Conservation (phyloP, 805 yeast species). For the Metschnikowia koreensis region DNA sequence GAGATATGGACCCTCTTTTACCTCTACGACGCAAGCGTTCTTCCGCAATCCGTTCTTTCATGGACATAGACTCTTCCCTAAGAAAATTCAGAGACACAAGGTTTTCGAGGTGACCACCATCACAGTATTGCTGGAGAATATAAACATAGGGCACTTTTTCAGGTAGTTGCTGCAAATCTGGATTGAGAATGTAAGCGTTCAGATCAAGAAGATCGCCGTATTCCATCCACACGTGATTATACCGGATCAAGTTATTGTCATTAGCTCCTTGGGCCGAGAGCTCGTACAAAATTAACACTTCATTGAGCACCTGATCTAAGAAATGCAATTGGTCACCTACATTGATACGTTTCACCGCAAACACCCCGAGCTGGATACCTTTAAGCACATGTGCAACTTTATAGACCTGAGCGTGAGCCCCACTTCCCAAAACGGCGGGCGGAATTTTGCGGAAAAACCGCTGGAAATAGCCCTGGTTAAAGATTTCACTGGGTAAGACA, state of each 20-base stretch:
- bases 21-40: slow-evolving; percentile 26
- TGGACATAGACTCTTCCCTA: slow-evolving; percentile 21
- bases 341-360: slow-evolving; percentile 82
- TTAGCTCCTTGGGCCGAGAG: slow-evolving; percentile 44
- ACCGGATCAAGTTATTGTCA: slow-evolving; percentile 64
- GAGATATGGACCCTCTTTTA: neutral
- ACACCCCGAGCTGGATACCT: slow-evolving; percentile 67
- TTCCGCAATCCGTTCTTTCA: slow-evolving; percentile 26
- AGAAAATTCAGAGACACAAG: slow-evolving; percentile 34
- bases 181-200: slow-evolving; percentile 25
- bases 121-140: slow-evolving; percentile 82
- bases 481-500: slow-evolving; percentile 33
- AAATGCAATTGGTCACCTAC: slow-evolving; percentile 75
- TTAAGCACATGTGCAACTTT: slow-evolving; percentile 81
- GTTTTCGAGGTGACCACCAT: slow-evolving; percentile 83
- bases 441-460: slow-evolving; percentile 64
- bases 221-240: slow-evolving; percentile 92
- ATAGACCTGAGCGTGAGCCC: slow-evolving; percentile 81
- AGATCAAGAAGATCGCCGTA: slow-evolving; percentile 54
- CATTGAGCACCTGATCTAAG: slow-evolving; percentile 68
- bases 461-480: slow-evolving; percentile 78
- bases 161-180: neutral
- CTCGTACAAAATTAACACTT: slow-evolving; percentile 69
- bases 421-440: slow-evolving; percentile 62
- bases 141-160: slow-evolving; percentile 62